phyloP scores from a whole-genome alignment of 495 filamentous ascomycete genomes.

The Staphylotrichum longicolle region DNA sequence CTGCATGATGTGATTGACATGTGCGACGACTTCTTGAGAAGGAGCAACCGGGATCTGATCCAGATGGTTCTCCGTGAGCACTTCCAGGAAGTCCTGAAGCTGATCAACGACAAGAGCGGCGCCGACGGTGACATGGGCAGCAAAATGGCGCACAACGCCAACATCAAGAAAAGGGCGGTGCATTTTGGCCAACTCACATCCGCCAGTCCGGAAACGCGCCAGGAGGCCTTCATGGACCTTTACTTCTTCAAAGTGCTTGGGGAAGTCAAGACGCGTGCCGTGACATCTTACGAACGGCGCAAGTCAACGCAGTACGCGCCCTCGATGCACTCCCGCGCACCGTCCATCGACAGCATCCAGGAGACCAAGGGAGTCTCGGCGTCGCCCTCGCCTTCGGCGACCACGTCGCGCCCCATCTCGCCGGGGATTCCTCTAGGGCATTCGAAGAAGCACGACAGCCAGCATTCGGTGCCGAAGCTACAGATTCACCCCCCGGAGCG shows the following conservation, averaged over 20 bases:
- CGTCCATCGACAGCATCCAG: slow-evolving; percentile 19
- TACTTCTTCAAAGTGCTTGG: slow-evolving; percentile 42
- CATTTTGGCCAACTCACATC: slow-evolving; percentile 37
- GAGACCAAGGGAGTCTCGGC: slow-evolving; percentile 9
- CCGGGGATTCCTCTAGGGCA: slow-evolving; percentile 1
- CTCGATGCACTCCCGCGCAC: slow-evolving; percentile 16
- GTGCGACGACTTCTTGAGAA: slow-evolving; percentile 32
- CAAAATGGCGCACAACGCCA: background rate
- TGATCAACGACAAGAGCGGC: slow-evolving; percentile 33
- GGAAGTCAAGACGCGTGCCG: slow-evolving; percentile 33
- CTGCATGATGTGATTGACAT: slow-evolving; percentile 40
- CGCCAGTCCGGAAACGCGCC: slow-evolving; percentile 41
- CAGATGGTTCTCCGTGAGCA: slow-evolving; percentile 38
- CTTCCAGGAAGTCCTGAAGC: slow-evolving; percentile 38
- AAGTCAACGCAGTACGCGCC: slow-evolving; percentile 27
- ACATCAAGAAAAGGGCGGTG: slow-evolving; percentile 1
- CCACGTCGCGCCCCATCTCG: background rate
- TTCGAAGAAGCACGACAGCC: slow-evolving; percentile 9
- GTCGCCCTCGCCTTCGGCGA: slow-evolving; percentile 5
- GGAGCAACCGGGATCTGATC: slow-evolving; percentile 30
- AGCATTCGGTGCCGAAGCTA: slow-evolving; percentile 20
- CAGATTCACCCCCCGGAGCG: slow-evolving; percentile 10
- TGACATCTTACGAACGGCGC: slow-evolving; percentile 24
- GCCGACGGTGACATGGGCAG: slow-evolving; percentile 14
- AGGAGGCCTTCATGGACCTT: slow-evolving; percentile 41